These are phyloP conservation scores for Hypoxylon perforatum DNA, from an alignment of 495 filamentous ascomycete genomes.

Conservation along the genomic window DNA sequence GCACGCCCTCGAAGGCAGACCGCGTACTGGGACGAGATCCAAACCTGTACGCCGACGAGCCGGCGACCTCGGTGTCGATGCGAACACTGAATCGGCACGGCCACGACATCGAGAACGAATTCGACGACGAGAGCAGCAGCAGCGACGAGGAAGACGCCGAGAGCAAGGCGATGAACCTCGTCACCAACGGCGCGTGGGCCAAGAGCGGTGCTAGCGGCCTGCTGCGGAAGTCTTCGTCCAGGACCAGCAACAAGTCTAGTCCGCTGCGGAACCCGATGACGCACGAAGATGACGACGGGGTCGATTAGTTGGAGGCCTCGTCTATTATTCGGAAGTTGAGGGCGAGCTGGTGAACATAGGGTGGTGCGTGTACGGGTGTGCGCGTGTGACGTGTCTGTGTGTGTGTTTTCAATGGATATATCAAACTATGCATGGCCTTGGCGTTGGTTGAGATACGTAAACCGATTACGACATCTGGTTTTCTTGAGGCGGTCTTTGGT, in stretches of 20 bases:
- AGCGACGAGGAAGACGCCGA: conserved; percentile 51
- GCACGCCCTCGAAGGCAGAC: conserved; percentile 60
- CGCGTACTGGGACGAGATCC: conserved; percentile 62
- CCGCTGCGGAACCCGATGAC: conserved; percentile 12
- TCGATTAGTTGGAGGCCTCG: conserved; percentile 12
- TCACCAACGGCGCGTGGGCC: conserved; percentile 55
- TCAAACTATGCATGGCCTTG: too few relatives aligned
- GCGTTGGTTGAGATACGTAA: too few relatives aligned
- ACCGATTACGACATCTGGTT: too few relatives aligned
- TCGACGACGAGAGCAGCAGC: conserved; percentile 41
- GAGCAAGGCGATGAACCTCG: conserved; percentile 53
- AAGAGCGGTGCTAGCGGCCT: conserved; percentile 48
- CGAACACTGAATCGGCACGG: conserved; percentile 53
- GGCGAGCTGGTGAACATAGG: not conserved
- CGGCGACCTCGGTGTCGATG: conserved; percentile 52
- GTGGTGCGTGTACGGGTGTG: not conserved
- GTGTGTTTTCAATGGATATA: too few relatives aligned
- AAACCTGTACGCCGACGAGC: conserved; percentile 57
- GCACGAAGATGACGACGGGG: conserved; percentile 32
- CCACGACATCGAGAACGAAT: conserved; percentile 46
- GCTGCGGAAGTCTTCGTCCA: conserved; percentile 39
- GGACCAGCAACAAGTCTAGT: conserved; percentile 1
- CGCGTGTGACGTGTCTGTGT: too few relatives aligned
- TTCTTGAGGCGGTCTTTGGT: too few relatives aligned
- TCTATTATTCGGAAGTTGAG: not conserved